phyloP scores from a whole-genome alignment of 2,329 filamentous ascomycete species.

The Lecanicillium sp. region DNA sequence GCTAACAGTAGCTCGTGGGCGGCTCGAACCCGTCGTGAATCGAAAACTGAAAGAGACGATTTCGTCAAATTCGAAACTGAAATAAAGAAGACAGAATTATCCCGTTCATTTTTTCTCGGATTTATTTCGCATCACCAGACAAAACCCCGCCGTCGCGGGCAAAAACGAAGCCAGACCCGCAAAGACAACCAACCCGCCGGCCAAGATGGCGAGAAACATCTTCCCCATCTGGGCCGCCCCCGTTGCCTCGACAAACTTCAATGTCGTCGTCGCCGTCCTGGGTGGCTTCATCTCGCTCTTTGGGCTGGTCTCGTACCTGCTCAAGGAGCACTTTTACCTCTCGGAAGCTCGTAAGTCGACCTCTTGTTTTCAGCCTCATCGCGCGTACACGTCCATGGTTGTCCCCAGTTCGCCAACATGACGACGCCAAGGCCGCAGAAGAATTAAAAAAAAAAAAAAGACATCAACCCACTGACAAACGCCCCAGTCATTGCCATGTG shows the following conservation, averaged over 20 bases:
- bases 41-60: neutral
- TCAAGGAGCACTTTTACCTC: constrained; percentile 86
- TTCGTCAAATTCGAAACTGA: no score
- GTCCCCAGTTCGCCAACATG: no score
- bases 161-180: neutral
- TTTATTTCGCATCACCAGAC: neutral
- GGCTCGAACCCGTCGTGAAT: constrained; percentile 9
- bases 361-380: neutral
- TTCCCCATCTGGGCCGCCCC: constrained; percentile 26
- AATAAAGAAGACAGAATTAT: neutral
- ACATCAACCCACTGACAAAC: constrained; percentile 1
- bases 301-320: constrained; percentile 79
- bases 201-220: constrained; percentile 9
- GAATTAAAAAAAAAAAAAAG: neutral
- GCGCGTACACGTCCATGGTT: no score
- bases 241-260: constrained; percentile 68
- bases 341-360: constrained; percentile 72
- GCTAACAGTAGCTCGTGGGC: constrained; percentile 15
- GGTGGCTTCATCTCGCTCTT: constrained; percentile 90
- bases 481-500: constrained; percentile 72
- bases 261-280: constrained; percentile 72
- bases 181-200: neutral
- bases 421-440: neutral
- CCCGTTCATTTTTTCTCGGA: no score
- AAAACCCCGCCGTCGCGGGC: neutral